These are phyloP conservation scores for Fusarium bactridioides DNA, from an alignment of 2,329 filamentous ascomycete genomes.

Conservation along the genomic window DNA sequence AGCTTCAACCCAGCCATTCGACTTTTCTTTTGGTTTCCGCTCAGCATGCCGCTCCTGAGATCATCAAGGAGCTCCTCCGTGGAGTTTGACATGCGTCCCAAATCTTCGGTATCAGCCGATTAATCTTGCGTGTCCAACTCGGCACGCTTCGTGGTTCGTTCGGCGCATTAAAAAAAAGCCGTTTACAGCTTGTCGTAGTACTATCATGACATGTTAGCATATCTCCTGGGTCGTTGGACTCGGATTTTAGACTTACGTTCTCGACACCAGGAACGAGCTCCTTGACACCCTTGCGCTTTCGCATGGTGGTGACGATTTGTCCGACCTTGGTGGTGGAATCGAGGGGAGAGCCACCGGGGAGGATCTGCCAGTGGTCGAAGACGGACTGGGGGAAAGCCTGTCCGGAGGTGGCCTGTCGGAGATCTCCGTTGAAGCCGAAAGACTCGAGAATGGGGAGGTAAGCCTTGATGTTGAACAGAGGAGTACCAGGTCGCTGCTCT, in stretches of 20 bases:
- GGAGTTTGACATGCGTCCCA: slow-evolving; percentile 41
- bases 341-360: slow-evolving; percentile 91
- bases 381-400: slow-evolving; percentile 99
- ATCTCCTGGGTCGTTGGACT: background rate
- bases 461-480: slow-evolving; percentile 99
- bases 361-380: slow-evolving; percentile 98
- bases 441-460: slow-evolving; percentile 97
- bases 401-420: slow-evolving; percentile 90
- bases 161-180: slow-evolving; percentile 50
- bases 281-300: slow-evolving; percentile 99
- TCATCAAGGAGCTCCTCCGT: slow-evolving; percentile 39
- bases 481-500: slow-evolving; percentile 97
- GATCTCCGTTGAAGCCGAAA: slow-evolving; percentile 98
- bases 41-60: slow-evolving; percentile 42
- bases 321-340: slow-evolving; percentile 85
- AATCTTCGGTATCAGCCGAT: slow-evolving; percentile 49
- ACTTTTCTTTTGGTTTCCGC: slow-evolving; percentile 47
- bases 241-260: slow-evolving; percentile 75
- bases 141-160: slow-evolving; percentile 57
- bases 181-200: slow-evolving; percentile 99
- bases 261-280: slow-evolving; percentile 88
- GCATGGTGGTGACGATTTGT: slow-evolving; percentile 84
- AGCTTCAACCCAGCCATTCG: slow-evolving; percentile 48
- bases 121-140: slow-evolving; percentile 52
- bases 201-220: slow-evolving; percentile 54